Evolutionary conservation across 306 rosid genomes (phyloP).

Genomic region (Pachyrhizus erosus): DNA sequence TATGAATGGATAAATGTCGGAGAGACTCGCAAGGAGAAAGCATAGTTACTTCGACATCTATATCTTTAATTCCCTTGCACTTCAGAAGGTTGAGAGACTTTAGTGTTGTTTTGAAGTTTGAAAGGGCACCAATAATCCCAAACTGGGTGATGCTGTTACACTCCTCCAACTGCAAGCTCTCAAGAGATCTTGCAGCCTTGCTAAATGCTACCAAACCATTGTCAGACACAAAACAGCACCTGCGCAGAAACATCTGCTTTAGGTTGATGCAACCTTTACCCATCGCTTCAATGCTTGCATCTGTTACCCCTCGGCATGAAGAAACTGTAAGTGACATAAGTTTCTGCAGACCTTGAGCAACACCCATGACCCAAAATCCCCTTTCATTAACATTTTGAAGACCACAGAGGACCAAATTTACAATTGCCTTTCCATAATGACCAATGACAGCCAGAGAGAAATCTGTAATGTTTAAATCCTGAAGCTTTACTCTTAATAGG

Average conservation of each 20-base stretch:
- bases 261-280: slow-evolving; percentile 67
- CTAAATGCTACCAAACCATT: slow-evolving; percentile 4
- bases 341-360: slow-evolving; percentile 66
- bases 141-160: slow-evolving; percentile 20
- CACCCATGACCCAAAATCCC: slow-evolving; percentile 88
- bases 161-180: slow-evolving; percentile 23
- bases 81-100: slow-evolving; percentile 1
- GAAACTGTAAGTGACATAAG: slow-evolving; percentile 58
- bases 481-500: not conserved
- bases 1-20: slow-evolving; percentile 8
- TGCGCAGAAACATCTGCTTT: slow-evolving; percentile 75
- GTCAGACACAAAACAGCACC: slow-evolving; percentile 55
- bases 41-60: slow-evolving; percentile 5
- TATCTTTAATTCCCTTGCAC: slow-evolving; percentile 5
- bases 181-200: slow-evolving; percentile 7
- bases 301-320: slow-evolving; percentile 72
- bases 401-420: not conserved
- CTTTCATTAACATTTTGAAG: slow-evolving; percentile 58
- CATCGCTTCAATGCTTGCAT: slow-evolving; percentile 78
- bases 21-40: slow-evolving; percentile 8
- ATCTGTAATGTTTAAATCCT: slow-evolving; percentile 15
- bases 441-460: slow-evolving; percentile 25
- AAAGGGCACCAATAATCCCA: slow-evolving; percentile 9
- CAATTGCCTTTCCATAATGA: slow-evolving; percentile 4
- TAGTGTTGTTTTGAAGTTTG: not conserved